Base-by-base conservation (phyloP, 1,284 basidiomycete genomes). In the Anthracocystis panici-leucophaei region DNA sequence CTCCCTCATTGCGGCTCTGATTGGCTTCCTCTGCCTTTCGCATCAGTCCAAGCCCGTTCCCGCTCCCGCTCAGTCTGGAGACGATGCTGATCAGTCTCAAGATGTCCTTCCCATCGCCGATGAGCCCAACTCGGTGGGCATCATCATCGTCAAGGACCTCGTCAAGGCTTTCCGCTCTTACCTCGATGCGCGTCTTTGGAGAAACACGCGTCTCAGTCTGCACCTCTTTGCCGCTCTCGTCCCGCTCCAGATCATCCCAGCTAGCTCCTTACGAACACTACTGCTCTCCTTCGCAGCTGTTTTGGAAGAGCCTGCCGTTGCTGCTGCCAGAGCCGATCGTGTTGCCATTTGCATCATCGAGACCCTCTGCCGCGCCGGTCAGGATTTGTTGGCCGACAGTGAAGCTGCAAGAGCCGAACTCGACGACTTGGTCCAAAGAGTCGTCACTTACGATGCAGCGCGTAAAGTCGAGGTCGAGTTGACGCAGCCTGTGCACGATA, bases 231-330 rank as follows among this genome's bases (percentile, higher is more conserved):
- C 75, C 29, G 69, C 72, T 41, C 63, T 82, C 40, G 91, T 33
- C 89, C 93, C 12, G 10, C 71, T 83, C 8, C 89, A 90, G 54
- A 87, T 96, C 1, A 89, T 97, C 54, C 90, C 92, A 3, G 86
- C 90, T 0, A 88, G 90, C 16, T 94, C 93, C 4, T 89, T 97
- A 87, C 88, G 92, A 49, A 88, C 90, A 8, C 89, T 95, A 12
- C 88, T 96, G 27, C 90, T 91, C 68, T 92, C 93, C 0, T 93
- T 96, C 77, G 90, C 91, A 3, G 89, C 91, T 0, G 94, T 96
- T 3, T 87, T 97, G 27, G 92, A 94, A 75, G 94, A 96, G 83
- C 93, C 95, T 72, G 93, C 92, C 50, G 93, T 94, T 2, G 93
- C 93, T 6, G 91, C 93, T 70, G 91, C 91, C 33, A 89, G 95